These are phyloP conservation scores for Astrocystis sublimbata DNA, from an alignment of 495 filamentous ascomycete species.

Conservation along the genomic window DNA sequence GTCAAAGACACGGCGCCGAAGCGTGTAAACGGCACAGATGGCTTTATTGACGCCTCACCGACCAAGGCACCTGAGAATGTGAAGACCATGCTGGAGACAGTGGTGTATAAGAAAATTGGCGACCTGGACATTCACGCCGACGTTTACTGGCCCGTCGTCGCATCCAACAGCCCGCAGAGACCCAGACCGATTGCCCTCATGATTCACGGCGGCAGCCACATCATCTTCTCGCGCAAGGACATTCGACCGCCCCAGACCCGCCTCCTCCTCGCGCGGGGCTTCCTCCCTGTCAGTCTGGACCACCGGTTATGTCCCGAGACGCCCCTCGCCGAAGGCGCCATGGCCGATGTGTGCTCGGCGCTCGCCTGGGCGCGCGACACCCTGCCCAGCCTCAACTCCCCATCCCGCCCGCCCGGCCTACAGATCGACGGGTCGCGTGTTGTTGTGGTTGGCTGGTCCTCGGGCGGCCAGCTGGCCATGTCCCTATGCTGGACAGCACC, in stretches of 20 bases:
- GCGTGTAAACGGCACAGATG: too few relatives aligned
- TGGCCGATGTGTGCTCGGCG: conserved; percentile 51
- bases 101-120: conserved; percentile 34
- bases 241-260: conserved; percentile 45
- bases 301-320: too few relatives aligned
- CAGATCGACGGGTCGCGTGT: conserved; percentile 40
- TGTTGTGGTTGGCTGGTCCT: conserved; percentile 58
- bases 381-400: too few relatives aligned
- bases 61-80: background rate
- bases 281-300: too few relatives aligned
- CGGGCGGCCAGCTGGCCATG: conserved; percentile 57
- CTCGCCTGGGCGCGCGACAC: conserved; percentile 44
- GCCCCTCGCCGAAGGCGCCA: conserved; percentile 49
- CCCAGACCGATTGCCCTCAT: conserved; percentile 48
- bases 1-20: background rate
- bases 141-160: too few relatives aligned
- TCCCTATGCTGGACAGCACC: conserved; percentile 43
- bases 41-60: too few relatives aligned
- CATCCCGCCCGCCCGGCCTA: conserved; percentile 32
- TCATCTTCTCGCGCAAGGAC: conserved; percentile 48
- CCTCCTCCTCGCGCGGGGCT: conserved; percentile 38
- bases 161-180: too few relatives aligned
- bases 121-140: conserved; percentile 41
- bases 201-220: conserved; percentile 58
- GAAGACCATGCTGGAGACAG: conserved; percentile 31